Evolutionary conservation across 805 yeast species (phyloP).

Genomic region (Cyberlindnera xylosilytica): DNA sequence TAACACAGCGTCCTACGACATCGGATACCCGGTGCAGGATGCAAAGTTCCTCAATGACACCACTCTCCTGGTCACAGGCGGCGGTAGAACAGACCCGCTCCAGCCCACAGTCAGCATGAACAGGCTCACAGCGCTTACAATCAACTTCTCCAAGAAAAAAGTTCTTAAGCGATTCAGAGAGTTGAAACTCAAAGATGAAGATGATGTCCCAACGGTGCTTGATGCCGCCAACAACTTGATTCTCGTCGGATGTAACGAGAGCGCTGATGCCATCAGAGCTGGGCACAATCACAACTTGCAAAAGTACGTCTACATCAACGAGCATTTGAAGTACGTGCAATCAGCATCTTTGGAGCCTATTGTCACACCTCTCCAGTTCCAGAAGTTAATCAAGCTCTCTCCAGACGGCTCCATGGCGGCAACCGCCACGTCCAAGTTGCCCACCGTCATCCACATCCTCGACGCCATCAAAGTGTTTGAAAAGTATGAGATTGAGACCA

Average conservation of each 20-base stretch:
- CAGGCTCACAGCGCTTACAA: constrained; percentile 67
- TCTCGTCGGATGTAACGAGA: constrained; percentile 77
- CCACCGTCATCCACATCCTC: constrained; percentile 64
- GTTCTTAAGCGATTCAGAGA: constrained; percentile 68
- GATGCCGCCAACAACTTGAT: constrained; percentile 55
- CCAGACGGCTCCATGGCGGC: constrained; percentile 62
- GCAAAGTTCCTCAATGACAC: constrained; percentile 66
- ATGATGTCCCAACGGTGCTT: constrained; percentile 82
- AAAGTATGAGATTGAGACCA: constrained; percentile 55
- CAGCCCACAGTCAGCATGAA: constrained; percentile 34
- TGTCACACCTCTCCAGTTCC: constrained; percentile 41
- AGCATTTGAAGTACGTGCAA: constrained; percentile 65
- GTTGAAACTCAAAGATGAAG: constrained; percentile 56
- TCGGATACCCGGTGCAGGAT: constrained; percentile 79
- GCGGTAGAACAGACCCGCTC: constrained; percentile 71
- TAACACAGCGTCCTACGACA: constrained; percentile 21
- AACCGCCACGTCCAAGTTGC: constrained; percentile 64
- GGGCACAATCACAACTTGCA: constrained; percentile 67
- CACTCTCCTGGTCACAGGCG: constrained; percentile 72
- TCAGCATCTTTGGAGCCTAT: constrained; percentile 55
- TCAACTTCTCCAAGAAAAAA: constrained; percentile 50
- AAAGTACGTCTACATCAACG: constrained; percentile 61
- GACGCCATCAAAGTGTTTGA: constrained; percentile 55
- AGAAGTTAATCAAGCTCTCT: constrained; percentile 57
- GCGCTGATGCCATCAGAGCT: constrained; percentile 51